Evolutionary conservation across 306 rosid genomes (phyloP).

Genomic region (Canavalia ensiformis): DNA sequence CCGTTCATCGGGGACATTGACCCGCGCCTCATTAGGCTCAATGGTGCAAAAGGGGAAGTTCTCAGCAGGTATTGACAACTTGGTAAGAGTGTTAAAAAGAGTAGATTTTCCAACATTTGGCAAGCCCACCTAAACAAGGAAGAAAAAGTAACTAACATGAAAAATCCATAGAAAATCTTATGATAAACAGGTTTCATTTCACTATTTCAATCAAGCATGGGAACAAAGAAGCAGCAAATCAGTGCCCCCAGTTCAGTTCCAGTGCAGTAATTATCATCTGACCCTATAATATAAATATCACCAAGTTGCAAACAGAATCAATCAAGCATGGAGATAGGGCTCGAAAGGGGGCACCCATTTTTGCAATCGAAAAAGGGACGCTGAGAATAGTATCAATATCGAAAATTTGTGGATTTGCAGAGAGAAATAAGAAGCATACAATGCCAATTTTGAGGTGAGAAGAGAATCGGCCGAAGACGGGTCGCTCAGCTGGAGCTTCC

Average conservation of each 20-base stretch:
- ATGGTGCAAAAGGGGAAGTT: constrained; percentile 99
- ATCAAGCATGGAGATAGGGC: not conserved
- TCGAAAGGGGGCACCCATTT: constrained; percentile 1
- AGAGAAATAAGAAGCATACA: constrained; percentile 48
- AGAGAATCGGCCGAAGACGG: constrained; percentile 89
- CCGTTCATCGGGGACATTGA: constrained; percentile 90
- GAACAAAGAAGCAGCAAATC: constrained; percentile 18
- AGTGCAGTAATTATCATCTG: not conserved
- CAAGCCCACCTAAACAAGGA: constrained; percentile 81
- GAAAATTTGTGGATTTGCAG: constrained; percentile 35
- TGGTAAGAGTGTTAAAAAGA: constrained; percentile 92
- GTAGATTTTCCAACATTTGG: constrained; percentile 99
- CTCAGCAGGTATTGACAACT: constrained; percentile 94
- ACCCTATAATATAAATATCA: constrained; percentile 27
- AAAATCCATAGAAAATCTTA: not conserved
- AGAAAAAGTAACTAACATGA: constrained; percentile 40
- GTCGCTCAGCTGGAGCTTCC: constrained; percentile 87
- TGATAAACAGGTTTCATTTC: not conserved
- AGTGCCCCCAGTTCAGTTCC: constrained; percentile 24
- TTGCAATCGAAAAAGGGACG: constrained; percentile 12
- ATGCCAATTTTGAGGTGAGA: constrained; percentile 97
- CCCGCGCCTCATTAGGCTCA: constrained; percentile 98
- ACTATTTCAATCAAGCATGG: not conserved
- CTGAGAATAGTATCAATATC: constrained; percentile 31
- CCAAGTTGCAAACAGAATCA: constrained; percentile 11